Base-by-base conservation (phyloP, 1,139 yeast species). In the Yamadazyma atmosphaerica region DNA sequence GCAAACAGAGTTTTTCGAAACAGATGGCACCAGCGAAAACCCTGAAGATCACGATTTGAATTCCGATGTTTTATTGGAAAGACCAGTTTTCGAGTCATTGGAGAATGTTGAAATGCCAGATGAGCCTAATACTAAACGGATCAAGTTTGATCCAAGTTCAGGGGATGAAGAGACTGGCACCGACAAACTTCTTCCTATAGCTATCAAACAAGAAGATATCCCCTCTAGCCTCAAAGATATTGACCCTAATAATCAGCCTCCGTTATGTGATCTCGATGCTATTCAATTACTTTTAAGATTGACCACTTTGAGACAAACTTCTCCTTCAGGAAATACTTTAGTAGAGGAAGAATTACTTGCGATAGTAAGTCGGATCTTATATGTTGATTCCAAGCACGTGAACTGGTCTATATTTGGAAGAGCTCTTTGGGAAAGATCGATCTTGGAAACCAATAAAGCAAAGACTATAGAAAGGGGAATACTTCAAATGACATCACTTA, bases 381-480 rank as follows among this genome's bases (percentile, higher is more conserved):
- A 76, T 50, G 59, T 79, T 1, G 65, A 77, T 1, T 52, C 63
- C 4, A 62, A 66, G 1, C 53, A 67, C 2, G 74, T 77, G 21
- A 85, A 86, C 59, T 89, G 97, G 95, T 65, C 86, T 1, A 60
- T 92, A 3, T 88, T 83, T 54, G 79, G 94, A 3, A 72, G 94
- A 47, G 88, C 96, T 0, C 68, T 94, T 38, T 90, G 98, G 96
- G 87, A 85, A 52, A 76, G 98, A 56, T 87, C 96, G 10, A 52
- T 86, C 13, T 68, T 90, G 32, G 98, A 94, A 59, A 79, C 96
- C 0, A 73, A 73, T 33, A 83, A 82, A 46, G 81, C 95, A 3
- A 82, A 86, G 55, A 90, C 98, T 1, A 83, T 90, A 16, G 98
- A 94, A 62, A 77, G 98, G 60, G 98, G 98, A 38, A 82, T 90